Evolutionary conservation across 257 asterid genomes (phyloP), one percentile per base, ranked within the genome.

Genomic region (Thymus quinquecostatus): DNA sequence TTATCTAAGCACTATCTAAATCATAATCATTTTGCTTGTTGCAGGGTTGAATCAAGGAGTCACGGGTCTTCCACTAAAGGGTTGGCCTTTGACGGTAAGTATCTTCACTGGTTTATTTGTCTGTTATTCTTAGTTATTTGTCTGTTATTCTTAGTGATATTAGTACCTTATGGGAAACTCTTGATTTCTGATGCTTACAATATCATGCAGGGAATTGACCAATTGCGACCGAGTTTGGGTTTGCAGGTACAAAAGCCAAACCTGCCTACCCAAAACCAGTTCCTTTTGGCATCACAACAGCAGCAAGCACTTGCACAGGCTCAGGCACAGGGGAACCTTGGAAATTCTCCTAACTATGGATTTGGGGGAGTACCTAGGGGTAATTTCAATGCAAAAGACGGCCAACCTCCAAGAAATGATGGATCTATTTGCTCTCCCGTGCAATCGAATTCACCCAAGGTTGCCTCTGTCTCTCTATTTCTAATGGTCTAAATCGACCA

Each of bases 81-180:
- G 99, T 57, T 95, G 98, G 99, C 98, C 99, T 33, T 72, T 92
- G 76, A 95, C 99, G 6, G 99, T 95, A 83, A 88, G 98, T 84
- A 75, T 68, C 65, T 59, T 38, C 41, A 4, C 41, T 66, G 74
- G 73, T 80, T 71, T 71, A 66, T 44, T 74, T 78, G 5, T 68
- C 41, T 60, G 38, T 21, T 21, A 21, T 21, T 21, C 21, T 21
- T 21, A 21, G 21, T 71, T 71, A 66, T 44, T 74, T 78, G 5
- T 68, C 41, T 60, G 38, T 21, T 21, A 41, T 60, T 12, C 56
- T 56, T 32, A 55, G 66, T 72, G 64, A 65, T 56, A 55, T 21
- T 64, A 66, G 47, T 60, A 10, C 54, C 53, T 36, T 30, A 6
- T 21, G 60, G 48, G 57, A 49, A 41, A 49, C 66, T 69, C 51